Evolutionary conservation across 1,284 basidiomycete genomes (phyloP).

Genomic region (Omphalotus olearius): DNA sequence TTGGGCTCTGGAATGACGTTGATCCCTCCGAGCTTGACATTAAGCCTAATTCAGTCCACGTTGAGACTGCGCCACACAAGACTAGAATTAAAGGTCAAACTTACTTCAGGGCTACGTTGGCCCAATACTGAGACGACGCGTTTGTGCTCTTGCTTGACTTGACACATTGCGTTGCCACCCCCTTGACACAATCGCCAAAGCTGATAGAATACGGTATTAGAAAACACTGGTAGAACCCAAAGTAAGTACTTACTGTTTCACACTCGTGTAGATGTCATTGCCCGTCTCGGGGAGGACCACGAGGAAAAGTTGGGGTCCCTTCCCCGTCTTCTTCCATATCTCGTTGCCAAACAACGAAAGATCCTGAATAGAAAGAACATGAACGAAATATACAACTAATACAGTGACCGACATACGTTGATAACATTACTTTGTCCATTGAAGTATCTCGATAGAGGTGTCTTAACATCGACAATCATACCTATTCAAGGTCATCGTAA

Average conservation of each 20-base stretch:
- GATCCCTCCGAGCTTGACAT: constrained; percentile 78
- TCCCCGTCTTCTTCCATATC: constrained; percentile 25
- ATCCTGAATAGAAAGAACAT: constrained; percentile 4
- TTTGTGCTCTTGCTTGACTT: constrained; percentile 57
- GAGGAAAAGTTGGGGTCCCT: constrained; percentile 55
- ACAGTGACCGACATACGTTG: background rate
- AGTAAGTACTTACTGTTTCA: constrained; percentile 60
- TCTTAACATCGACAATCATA: background rate
- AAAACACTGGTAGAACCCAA: background rate
- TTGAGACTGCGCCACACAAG: constrained; percentile 1
- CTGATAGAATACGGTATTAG: constrained; percentile 28
- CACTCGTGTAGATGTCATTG: constrained; percentile 67
- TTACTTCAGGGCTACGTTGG: constrained; percentile 75
- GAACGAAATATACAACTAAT: too few relatives aligned
- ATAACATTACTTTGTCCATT: constrained; percentile 48
- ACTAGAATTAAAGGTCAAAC: constrained; percentile 16
- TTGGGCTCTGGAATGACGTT: constrained; percentile 67
- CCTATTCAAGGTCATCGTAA: background rate
- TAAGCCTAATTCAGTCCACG: constrained; percentile 46
- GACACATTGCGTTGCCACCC: constrained; percentile 72
- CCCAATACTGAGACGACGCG: constrained; percentile 70
- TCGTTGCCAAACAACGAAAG: constrained; percentile 17
- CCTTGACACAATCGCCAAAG: constrained; percentile 67
- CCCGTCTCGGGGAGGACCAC: constrained; percentile 70
- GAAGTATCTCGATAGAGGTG: constrained; percentile 36